These are phyloP conservation scores for Immersiporthe knoxdaviesiana DNA, from an alignment of 2,329 filamentous ascomycete genomes.

Conservation along the genomic window DNA sequence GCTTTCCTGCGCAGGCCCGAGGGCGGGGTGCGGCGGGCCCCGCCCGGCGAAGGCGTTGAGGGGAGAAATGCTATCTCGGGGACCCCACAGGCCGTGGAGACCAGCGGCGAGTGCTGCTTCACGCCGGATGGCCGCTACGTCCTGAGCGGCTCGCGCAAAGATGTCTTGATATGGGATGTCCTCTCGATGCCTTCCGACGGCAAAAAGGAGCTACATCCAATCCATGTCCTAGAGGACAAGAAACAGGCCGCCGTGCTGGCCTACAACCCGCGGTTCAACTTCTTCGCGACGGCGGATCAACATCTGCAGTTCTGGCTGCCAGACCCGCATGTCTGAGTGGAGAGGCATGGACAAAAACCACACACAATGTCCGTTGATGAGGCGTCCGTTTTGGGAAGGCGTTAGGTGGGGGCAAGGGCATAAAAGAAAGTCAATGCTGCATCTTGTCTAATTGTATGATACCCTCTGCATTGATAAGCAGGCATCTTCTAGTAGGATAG, in stretches of 20 bases:
- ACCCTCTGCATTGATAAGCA: constrained; percentile 27
- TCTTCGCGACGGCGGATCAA: constrained; percentile 87
- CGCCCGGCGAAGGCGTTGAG: constrained; percentile 53
- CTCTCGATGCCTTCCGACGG: constrained; percentile 56
- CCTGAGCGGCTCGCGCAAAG: constrained; percentile 74
- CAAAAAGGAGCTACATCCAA: constrained; percentile 65
- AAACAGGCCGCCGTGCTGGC: constrained; percentile 75
- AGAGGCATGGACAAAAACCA: background rate
- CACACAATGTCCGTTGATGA: background rate
- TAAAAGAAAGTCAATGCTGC: constrained; percentile 8
- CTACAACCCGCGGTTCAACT: constrained; percentile 90
- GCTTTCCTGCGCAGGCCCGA: constrained; percentile 68
- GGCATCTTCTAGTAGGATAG: constrained; percentile 6
- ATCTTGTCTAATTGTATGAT: constrained; percentile 29
- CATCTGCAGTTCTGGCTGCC: constrained; percentile 81
- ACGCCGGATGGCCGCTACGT: constrained; percentile 88
- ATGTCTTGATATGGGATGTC: constrained; percentile 86
- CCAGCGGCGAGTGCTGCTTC: constrained; percentile 82
- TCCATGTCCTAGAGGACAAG: constrained; percentile 66
- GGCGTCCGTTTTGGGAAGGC: constrained; percentile 15
- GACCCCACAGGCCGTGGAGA: constrained; percentile 49
- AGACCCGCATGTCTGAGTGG: constrained; percentile 59
- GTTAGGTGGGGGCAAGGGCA: constrained; percentile 26
- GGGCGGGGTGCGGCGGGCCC: constrained; percentile 56
- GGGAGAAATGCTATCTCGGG: constrained; percentile 37